Percentiles rank a stretch among this genome's conserved stretches.
Evolutionary conservation across 1,284 basidiomycete species (phyloP).

Genomic region (Caloboletus firmus): DNA sequence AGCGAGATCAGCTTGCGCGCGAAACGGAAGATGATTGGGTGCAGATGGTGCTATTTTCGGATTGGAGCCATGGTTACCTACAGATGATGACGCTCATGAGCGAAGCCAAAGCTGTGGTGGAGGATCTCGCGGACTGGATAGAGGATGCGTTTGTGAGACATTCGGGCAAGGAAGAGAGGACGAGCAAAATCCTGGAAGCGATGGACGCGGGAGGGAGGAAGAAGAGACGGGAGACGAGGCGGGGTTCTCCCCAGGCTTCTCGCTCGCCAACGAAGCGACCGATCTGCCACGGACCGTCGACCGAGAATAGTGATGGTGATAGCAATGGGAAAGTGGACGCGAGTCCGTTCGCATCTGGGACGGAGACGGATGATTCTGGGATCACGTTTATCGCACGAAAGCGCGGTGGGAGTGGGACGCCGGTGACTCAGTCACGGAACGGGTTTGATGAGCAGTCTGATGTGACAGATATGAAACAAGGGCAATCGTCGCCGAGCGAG

Average conservation of each 20-base stretch:
- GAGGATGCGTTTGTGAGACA: constrained; percentile 67
- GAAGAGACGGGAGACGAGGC: constrained; percentile 17
- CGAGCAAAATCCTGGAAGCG: constrained; percentile 13
- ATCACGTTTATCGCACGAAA: constrained; percentile 72
- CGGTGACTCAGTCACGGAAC: constrained; percentile 15
- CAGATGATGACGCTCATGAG: constrained; percentile 90
- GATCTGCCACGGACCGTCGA: background rate
- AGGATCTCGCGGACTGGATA: constrained; percentile 94
- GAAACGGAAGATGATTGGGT: constrained; percentile 95
- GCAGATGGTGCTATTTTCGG: constrained; percentile 85
- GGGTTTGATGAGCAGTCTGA: constrained; percentile 25
- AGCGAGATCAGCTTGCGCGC: constrained; percentile 56
- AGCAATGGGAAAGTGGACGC: constrained; percentile 17
- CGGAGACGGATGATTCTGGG: constrained; percentile 63
- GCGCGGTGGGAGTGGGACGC: constrained; percentile 30
- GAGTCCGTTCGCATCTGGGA: constrained; percentile 44
- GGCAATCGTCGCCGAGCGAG: constrained; percentile 16
- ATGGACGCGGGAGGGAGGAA: constrained; percentile 16
- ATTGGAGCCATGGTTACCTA: constrained; percentile 92
- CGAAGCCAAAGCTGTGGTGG: constrained; percentile 80
- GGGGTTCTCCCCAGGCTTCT: constrained; percentile 22
- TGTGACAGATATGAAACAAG: constrained; percentile 21
- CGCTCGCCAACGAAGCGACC: constrained; percentile 27
- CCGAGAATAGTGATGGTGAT: constrained; percentile 4
- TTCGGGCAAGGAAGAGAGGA: constrained; percentile 22